Evolutionary conservation across 1,139 yeast species (phyloP).

Genomic region (Taphrina pruni): DNA sequence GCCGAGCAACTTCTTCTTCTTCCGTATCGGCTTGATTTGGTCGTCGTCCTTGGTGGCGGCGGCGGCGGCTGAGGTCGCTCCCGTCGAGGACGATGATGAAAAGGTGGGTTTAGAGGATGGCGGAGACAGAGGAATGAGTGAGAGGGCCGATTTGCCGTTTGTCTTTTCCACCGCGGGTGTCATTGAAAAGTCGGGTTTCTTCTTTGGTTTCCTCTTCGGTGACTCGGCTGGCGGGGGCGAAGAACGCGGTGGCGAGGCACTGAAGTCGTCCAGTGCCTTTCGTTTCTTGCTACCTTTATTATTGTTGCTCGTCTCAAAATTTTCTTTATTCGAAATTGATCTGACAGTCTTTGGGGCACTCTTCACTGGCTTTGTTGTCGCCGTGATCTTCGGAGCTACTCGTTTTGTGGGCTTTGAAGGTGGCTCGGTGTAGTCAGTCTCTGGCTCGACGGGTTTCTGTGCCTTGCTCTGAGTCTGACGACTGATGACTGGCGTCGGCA

Average conservation of each 20-base stretch:
- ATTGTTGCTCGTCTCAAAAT: background rate
- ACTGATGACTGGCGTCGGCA: constrained; percentile 16
- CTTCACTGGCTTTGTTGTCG: background rate
- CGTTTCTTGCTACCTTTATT: background rate
- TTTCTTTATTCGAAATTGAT: constrained; percentile 16
- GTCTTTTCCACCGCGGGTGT: constrained; percentile 35
- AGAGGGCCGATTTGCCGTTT: constrained; percentile 12
- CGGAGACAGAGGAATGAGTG: constrained; percentile 26
- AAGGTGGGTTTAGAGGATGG: constrained; percentile 19
- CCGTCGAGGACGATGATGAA: no score
- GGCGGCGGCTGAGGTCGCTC: background rate
- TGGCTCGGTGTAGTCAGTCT: constrained; percentile 16
- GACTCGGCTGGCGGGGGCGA: constrained; percentile 27
- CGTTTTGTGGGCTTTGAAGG: constrained; percentile 17
- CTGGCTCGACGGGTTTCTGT: background rate
- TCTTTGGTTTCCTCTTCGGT: constrained; percentile 12
- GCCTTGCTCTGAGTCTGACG: constrained; percentile 2
- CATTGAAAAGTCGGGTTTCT: constrained; percentile 36
- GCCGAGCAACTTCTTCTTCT: constrained; percentile 34
- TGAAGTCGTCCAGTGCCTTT: constrained; percentile 8
- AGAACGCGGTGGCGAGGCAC: constrained; percentile 20
- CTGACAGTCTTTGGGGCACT: background rate
- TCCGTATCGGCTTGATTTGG: constrained; percentile 22
- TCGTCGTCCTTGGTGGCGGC: constrained; percentile 5
- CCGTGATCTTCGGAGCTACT: background rate